Evolutionary conservation across 331 rosid species (phyloP), one percentile per base, ranked within the genome.

Genomic region (Erythrophleum ivorense): DNA sequence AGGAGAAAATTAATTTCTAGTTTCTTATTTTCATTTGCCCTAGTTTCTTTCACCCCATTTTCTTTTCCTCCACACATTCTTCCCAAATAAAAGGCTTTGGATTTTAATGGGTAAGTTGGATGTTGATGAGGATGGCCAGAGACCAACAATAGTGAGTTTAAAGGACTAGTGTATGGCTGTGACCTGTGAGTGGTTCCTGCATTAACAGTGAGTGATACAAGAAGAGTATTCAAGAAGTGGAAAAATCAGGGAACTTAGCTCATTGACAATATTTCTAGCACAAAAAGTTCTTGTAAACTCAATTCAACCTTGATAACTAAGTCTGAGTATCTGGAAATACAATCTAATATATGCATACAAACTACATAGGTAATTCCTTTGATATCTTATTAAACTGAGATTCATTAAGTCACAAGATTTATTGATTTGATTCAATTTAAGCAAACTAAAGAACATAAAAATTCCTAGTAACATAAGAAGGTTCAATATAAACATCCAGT

Each of bases 371-470:
- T 12, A 29, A 34, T 24, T 24, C 29, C 8, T 57, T 9, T 12
- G 24, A 7, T 13, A 38, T 74, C 70, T 73, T 16, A 64, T 53
- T 65, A 66, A 75, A 45, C 31, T 34, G 76, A 57, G 72, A 34
- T 57, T 64, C 34, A 38, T 45, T 9, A 6, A 77, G 34, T 71
- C 50, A 29, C 53, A 1, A 48, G 15, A 59, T 76, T 70, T 43
- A 49, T 52, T 82, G 9, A 48, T 75, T 7, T 33, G 71, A 76
- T 67, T 69, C 62, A 33, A 55, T 8, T 12, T 67, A n/a, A n/a
- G n/a, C n/a, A n/a, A n/a, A n/a, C n/a, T n/a, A 45, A n/a, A 66
- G n/a, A 38, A 13, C 60, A 24, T 5, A 36, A 19, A 72, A 65
- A 18, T 52, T 54, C 57, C 18, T 31, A 33, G 31, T 45, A 21